Evolutionary conservation across 2,329 filamentous ascomycete species (phyloP).

Genomic region (Sordariomycetes sp.): DNA sequence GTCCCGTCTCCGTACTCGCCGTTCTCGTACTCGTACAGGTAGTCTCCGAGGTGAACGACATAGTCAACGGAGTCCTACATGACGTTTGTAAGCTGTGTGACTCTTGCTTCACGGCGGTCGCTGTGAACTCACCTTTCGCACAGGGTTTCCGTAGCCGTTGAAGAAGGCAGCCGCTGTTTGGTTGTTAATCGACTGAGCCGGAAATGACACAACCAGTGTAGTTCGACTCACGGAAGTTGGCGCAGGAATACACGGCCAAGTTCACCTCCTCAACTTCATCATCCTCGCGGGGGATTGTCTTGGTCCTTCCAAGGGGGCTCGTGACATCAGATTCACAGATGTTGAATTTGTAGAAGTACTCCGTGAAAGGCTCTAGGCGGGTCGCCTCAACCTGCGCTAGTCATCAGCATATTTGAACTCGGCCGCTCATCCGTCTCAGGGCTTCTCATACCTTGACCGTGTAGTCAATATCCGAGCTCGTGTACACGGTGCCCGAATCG

Average conservation of each 20-base stretch:
- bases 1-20: slow-evolving; percentile 5
- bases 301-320: slow-evolving; percentile 56
- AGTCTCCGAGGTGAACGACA: slow-evolving; percentile 48
- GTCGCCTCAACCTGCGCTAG: slow-evolving; percentile 45
- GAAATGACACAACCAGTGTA: too few relatives aligned
- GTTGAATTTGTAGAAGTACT: slow-evolving; percentile 60
- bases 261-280: slow-evolving; percentile 48
- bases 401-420: not conserved
- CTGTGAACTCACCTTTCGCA: slow-evolving; percentile 30
- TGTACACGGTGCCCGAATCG: slow-evolving; percentile 51
- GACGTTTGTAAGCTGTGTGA: not conserved
- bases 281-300: slow-evolving; percentile 52
- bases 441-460: slow-evolving; percentile 50
- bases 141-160: slow-evolving; percentile 49
- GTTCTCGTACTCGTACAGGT: slow-evolving; percentile 49
- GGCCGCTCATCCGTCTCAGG: not conserved
- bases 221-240: slow-evolving; percentile 45
- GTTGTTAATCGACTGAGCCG: not conserved
- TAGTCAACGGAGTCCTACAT: slow-evolving; percentile 41
- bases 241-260: slow-evolving; percentile 62
- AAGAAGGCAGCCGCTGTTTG: slow-evolving; percentile 19
- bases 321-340: slow-evolving; percentile 52
- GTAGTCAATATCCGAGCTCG: slow-evolving; percentile 64
- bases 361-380: slow-evolving; percentile 50
- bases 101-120: not conserved